Conservation (phyloP, 1,284 basidiomycete species). For the Ceratobasidium sp. region DNA sequence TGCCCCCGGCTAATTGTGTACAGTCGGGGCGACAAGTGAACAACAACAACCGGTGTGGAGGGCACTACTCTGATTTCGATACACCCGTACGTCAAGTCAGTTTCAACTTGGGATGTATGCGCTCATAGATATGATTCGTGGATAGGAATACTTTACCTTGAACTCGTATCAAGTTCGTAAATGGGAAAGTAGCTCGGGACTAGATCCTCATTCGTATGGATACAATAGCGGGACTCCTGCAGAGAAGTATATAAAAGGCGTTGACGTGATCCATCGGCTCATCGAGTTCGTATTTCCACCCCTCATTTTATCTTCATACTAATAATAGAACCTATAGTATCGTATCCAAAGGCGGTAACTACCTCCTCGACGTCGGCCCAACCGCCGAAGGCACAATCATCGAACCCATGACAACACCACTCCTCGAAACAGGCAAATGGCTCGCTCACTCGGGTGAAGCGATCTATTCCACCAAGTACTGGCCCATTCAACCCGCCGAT, state of each 20-base stretch:
- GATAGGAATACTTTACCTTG: constrained; percentile 31
- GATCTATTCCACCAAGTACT: constrained; percentile 64
- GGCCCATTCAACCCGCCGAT: constrained; percentile 23
- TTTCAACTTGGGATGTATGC: neutral
- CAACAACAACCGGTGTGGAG: constrained; percentile 66
- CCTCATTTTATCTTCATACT: neutral
- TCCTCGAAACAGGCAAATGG: constrained; percentile 68
- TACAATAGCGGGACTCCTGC: constrained; percentile 60
- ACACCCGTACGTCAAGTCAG: neutral
- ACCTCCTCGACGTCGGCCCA: constrained; percentile 70
- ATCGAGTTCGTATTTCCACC: constrained; percentile 53
- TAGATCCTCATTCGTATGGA: constrained; percentile 47
- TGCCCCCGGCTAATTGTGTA: constrained; percentile 39
- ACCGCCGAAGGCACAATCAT: constrained; percentile 69
- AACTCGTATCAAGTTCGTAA: constrained; percentile 51
- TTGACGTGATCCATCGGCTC: constrained; percentile 65
- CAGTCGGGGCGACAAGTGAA: constrained; percentile 67
- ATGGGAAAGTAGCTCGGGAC: constrained; percentile 72
- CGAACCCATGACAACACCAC: constrained; percentile 62
- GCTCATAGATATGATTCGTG: neutral
- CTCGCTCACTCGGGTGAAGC: constrained; percentile 66
- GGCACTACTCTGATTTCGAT: constrained; percentile 30
- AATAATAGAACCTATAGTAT: constrained; percentile 59
- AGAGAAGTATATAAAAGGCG: constrained; percentile 65
- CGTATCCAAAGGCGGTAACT: constrained; percentile 70